Percentiles rank a stretch among this genome's conserved stretches.
These are phyloP conservation scores for Pseudogymnoascus sp. DNA, from an alignment of 2,329 filamentous ascomycete genomes.

Conservation along the genomic window DNA sequence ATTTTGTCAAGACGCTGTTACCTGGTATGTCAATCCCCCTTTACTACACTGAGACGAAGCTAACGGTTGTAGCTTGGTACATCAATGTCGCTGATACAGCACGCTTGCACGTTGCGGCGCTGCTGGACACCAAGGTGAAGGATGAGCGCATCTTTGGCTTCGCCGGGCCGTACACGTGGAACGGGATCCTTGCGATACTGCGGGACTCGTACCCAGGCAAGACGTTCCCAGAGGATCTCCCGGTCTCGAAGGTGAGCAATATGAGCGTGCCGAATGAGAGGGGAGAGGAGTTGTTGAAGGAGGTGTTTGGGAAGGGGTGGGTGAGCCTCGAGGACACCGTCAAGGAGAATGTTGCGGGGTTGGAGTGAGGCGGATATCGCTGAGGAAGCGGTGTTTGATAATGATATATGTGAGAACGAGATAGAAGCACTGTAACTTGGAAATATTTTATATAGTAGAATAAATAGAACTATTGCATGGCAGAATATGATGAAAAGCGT, in stretches of 20 bases:
- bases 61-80: slow-evolving; percentile 10
- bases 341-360: background rate
- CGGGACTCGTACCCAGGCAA: slow-evolving; percentile 21
- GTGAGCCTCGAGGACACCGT: slow-evolving; percentile 9
- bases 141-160: slow-evolving; percentile 26
- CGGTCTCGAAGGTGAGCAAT: slow-evolving; percentile 4
- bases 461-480: too few relatives aligned
- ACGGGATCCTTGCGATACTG: slow-evolving; percentile 23
- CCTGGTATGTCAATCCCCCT: slow-evolving; percentile 11
- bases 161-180: slow-evolving; percentile 23
- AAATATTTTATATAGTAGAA: too few relatives aligned
- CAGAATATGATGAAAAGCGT: too few relatives aligned
- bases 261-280: background rate
- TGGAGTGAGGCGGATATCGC: background rate
- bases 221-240: slow-evolving; percentile 20
- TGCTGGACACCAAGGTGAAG: slow-evolving; percentile 24
- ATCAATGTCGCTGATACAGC: slow-evolving; percentile 23
- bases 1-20: slow-evolving; percentile 9
- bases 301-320: background rate
- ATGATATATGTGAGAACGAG: background rate
- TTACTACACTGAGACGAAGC: background rate
- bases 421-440: too few relatives aligned
- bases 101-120: slow-evolving; percentile 25
- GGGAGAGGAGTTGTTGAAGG: background rate
- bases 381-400: background rate